Base-by-base conservation (phyloP, 768 basidiomycete species). In the Tricholomella constricta region DNA sequence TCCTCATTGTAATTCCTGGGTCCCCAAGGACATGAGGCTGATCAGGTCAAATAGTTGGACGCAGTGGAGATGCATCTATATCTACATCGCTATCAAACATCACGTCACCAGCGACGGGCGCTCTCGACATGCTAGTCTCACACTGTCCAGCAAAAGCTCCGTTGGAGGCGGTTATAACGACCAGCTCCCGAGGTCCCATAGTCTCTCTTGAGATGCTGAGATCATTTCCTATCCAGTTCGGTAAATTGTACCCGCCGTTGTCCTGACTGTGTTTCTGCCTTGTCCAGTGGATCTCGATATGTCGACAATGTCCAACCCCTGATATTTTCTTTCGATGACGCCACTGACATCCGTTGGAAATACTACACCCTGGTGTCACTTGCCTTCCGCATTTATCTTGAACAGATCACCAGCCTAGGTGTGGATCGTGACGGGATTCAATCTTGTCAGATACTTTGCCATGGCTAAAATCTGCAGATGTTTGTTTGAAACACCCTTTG, bases 21-120 rank as follows among this genome's bases (percentile, higher is more conserved):
- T 47, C 31, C 44, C 26, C 35, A 52, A 17, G 36, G 49, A 46
- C 52, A 36, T 48, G 49, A 45, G 44, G 26, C 46, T 56, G 40
- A 57, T 58, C 48, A 42, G 41, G 31, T 43, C 36, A 41, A 37
- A 47, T 27, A 43, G 17, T 40, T 45, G 32, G 48, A 52, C 41
- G 31, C 46, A 44, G 53, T 40, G 26, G 20, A 50, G 43, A 38
- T 29, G n/a, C 37, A 45, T 45, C 51, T 50, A n/a, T 29, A 54
- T 57, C 49, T 53, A 38, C 47, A 55, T 56, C 51, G 55, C 31
- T 55, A 60, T 63, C 46, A 52, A 51, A 41, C 56, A 51, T 65
- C 62, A 62, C 59, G 58, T 65, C 64, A 61, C 44, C 23, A 17
- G 42, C 40, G 55, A 55, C 56, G 48, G 57, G 59, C 54, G 58